These are phyloP conservation scores for Sugiyamaella xylanicola DNA, from an alignment of 1,139 yeast genomes.

Conservation along the genomic window DNA sequence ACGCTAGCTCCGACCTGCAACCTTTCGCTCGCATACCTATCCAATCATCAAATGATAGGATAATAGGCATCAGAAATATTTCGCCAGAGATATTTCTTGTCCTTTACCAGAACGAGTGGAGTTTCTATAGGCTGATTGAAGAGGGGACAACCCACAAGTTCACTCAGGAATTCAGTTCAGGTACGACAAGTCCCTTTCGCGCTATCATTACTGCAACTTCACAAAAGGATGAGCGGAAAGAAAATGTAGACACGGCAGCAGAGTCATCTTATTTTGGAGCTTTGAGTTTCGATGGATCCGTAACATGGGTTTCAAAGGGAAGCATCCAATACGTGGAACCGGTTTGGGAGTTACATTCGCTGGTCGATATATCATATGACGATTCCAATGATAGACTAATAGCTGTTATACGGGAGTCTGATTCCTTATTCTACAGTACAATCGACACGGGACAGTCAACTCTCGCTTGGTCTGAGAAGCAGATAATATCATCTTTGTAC, in stretches of 20 bases:
- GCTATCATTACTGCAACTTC: constrained; percentile 20
- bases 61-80: neutral
- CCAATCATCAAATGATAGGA: neutral
- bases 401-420: constrained; percentile 19
- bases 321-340: constrained; percentile 33
- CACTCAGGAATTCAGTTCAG: constrained; percentile 30
- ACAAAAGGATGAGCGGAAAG: no score
- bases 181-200: constrained; percentile 26
- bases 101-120: constrained; percentile 12
- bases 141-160: neutral
- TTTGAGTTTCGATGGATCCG: constrained; percentile 28
- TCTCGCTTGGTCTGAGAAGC: constrained; percentile 10
- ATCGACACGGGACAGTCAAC: constrained; percentile 12
- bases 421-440: constrained; percentile 12
- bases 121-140: constrained; percentile 6
- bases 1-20: neutral
- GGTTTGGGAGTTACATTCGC: constrained; percentile 23
- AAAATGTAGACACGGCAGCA: neutral
- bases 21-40: neutral
- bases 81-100: constrained; percentile 11
- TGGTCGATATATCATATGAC: constrained; percentile 9
- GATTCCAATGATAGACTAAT: neutral
- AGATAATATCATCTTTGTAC: constrained; percentile 10
- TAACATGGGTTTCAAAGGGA: constrained; percentile 31
- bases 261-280: constrained; percentile 28